Conservation (phyloP, 345 rosid genomes). For the Camelina neglecta region DNA sequence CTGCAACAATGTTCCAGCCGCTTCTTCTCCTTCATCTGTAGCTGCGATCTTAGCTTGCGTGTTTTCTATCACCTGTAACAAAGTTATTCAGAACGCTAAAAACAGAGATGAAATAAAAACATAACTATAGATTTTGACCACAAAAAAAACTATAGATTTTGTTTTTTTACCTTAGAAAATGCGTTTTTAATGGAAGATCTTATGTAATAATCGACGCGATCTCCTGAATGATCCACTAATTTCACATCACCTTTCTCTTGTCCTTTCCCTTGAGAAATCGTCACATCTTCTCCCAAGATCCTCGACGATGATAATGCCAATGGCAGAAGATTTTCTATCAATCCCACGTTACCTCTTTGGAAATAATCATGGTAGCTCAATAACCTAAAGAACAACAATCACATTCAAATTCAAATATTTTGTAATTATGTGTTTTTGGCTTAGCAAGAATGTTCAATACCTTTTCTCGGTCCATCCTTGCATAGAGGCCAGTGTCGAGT, state of each 20-base stretch:
- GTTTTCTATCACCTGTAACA: conserved; percentile 59
- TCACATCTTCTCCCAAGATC: conserved; percentile 69
- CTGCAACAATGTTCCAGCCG: conserved; percentile 58
- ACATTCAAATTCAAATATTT: not conserved
- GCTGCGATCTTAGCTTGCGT: conserved; percentile 49
- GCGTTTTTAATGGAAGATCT: conserved; percentile 75
- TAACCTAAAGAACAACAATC: conserved; percentile 43
- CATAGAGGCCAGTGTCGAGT: conserved; percentile 69
- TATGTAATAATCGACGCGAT: conserved; percentile 71
- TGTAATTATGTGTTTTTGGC: not conserved
- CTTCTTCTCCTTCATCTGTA: conserved; percentile 56
- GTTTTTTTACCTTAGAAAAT: conserved; percentile 60
- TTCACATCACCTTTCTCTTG: conserved; percentile 55
- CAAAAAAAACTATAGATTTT: not conserved
- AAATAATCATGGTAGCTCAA: conserved; percentile 73
- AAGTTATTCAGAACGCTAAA: not conserved
- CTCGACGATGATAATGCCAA: conserved; percentile 68
- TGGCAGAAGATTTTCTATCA: conserved; percentile 73
- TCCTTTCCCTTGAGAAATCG: conserved; percentile 53
- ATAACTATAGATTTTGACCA: not conserved
- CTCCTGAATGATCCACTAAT: conserved; percentile 55
- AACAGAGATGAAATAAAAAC: not conserved
- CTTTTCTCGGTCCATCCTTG: conserved; percentile 84
- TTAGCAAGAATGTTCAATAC: conserved; percentile 7
- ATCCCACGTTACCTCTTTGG: conserved; percentile 60